Conservation (phyloP, 2,329 filamentous ascomycete species). For the Colletotrichum somersetense region DNA sequence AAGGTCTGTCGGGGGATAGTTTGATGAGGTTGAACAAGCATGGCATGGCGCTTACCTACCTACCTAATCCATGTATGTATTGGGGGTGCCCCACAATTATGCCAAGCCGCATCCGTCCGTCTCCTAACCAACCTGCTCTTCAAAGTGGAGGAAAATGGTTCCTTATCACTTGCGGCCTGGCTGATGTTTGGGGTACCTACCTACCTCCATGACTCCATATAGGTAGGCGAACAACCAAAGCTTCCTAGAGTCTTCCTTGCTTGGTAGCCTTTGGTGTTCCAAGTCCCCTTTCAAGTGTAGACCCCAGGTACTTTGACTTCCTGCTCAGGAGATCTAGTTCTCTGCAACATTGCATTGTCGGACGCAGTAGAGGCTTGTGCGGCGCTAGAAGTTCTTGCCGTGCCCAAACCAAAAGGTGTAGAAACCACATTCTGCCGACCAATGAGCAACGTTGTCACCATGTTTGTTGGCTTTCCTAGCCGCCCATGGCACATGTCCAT, state of each 20-base stretch:
- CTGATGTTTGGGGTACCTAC: not conserved
- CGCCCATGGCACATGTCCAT: not conserved
- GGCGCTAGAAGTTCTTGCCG: not conserved
- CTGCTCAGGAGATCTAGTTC: not conserved
- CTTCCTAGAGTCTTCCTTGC: not conserved
- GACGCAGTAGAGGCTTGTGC: not conserved
- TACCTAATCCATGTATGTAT: not conserved
- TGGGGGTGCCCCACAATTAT: not conserved
- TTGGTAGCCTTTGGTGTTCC: not conserved
- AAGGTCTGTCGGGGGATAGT: slow-evolving; percentile 16
- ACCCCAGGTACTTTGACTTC: not conserved
- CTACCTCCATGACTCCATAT: not conserved
- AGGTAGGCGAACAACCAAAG: not conserved
- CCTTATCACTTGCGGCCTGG: not conserved
- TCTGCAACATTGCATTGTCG: not conserved
- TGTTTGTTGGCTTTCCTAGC: not conserved
- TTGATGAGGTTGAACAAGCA: slow-evolving; percentile 19
- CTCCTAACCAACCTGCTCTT: not conserved
- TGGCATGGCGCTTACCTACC: slow-evolving; percentile 8
- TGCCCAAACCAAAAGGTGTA: not conserved
- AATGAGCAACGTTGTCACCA: not conserved
- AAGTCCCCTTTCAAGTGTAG: not conserved
- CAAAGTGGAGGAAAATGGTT: not conserved
- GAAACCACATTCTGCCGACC: not conserved
- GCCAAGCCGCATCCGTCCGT: not conserved